A percentile compares a stretch with the other conserved stretches of the same genome.
Evolutionary conservation across 1,139 yeast genomes (phyloP).

Genomic region (Candida frijolesensis): DNA sequence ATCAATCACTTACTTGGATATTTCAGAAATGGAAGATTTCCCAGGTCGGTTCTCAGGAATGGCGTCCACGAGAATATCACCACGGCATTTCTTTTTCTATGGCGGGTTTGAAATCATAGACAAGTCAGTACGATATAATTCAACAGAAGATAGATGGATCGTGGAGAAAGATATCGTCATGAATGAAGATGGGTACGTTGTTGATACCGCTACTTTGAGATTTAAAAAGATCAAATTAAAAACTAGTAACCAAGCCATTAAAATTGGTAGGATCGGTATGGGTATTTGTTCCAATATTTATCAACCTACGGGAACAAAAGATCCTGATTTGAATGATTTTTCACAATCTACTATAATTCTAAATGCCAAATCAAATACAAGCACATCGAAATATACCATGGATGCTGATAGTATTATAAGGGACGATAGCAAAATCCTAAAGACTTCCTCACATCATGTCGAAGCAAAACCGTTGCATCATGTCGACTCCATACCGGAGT

Average conservation of each 20-base stretch:
- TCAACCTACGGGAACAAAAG: conserved; percentile 2
- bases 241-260: conserved; percentile 14
- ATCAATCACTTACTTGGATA: conserved; percentile 35
- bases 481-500: conserved; percentile 7
- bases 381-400: background rate
- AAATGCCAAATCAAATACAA: background rate
- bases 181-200: conserved; percentile 40
- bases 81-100: conserved; percentile 40
- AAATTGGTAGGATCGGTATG: conserved; percentile 29
- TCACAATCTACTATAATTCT: background rate
- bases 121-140: conserved; percentile 25
- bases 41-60: conserved; percentile 36
- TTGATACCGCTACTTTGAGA: conserved; percentile 34
- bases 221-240: conserved; percentile 35
- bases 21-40: conserved; percentile 20
- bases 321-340: background rate
- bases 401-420: background rate
- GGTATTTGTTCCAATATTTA: conserved; percentile 19
- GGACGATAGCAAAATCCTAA: background rate
- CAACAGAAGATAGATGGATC: conserved; percentile 38
- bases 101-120: conserved; percentile 42
- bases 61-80: conserved; percentile 33
- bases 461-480: background rate
- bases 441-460: background rate
- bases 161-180: conserved; percentile 33